Evolutionary conservation across 306 rosid species (phyloP).

Genomic region (Crotalaria pallida): DNA sequence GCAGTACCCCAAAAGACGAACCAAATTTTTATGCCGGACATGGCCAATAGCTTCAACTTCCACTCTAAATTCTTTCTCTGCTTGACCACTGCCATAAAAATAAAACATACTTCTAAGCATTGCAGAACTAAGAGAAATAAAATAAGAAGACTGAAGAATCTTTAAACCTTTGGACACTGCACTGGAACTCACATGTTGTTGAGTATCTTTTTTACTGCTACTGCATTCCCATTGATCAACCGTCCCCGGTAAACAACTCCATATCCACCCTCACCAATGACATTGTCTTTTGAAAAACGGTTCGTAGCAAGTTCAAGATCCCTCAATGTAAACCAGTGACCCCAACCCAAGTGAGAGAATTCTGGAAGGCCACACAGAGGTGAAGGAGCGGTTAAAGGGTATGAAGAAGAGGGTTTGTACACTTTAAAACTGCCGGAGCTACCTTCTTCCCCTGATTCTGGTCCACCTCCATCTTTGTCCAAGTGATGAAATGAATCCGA

Average conservation of each 20-base stretch:
- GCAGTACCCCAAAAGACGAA: conserved; percentile 80
- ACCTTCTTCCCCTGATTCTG: conserved; percentile 68
- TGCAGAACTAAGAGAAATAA: conserved; percentile 14
- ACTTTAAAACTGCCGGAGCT: conserved; percentile 52
- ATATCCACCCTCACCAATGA: conserved; percentile 83
- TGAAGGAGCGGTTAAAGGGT: conserved; percentile 64
- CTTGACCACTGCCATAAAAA: conserved; percentile 58
- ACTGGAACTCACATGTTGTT: conserved; percentile 57
- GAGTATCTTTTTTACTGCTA: conserved; percentile 82
- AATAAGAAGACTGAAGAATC: background rate
- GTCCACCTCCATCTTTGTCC: conserved; percentile 47
- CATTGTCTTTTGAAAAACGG: conserved; percentile 60
- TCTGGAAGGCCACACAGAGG: conserved; percentile 73
- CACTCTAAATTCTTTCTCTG: conserved; percentile 75
- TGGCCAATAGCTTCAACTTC: conserved; percentile 93
- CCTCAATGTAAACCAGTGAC: conserved; percentile 82
- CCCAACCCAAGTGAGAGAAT: conserved; percentile 87
- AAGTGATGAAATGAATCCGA: conserved; percentile 62
- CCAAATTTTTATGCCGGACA: conserved; percentile 82
- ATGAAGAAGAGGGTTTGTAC: conserved; percentile 49
- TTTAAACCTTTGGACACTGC: background rate
- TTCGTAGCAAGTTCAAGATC: conserved; percentile 83
- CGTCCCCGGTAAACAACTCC: conserved; percentile 74
- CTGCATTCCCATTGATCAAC: conserved; percentile 63
- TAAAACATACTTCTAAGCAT: background rate